These are phyloP conservation scores for Magnolia kwangsiensis DNA, from an alignment of 164 flowering plant genomes.

Conservation along the genomic window DNA sequence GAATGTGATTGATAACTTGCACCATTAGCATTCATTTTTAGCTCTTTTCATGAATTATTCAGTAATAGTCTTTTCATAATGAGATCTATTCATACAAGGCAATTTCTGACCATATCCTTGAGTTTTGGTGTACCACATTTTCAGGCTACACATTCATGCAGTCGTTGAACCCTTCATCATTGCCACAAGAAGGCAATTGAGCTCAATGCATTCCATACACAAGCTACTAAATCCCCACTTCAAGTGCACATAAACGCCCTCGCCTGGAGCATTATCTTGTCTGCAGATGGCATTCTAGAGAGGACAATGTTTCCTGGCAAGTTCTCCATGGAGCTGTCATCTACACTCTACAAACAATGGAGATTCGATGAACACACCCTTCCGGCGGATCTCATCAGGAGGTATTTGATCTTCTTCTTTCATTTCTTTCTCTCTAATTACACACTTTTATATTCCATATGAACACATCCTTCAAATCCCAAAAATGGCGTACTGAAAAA, in stretches of 20 bases:
- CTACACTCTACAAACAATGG: slow-evolving; percentile 51
- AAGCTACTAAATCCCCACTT: slow-evolving; percentile 62
- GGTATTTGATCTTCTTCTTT: slow-evolving; percentile 29
- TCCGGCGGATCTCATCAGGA: slow-evolving; percentile 62
- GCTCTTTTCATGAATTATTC: background rate
- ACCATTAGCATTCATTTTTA: background rate
- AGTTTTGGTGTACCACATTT: background rate
- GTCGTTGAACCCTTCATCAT: slow-evolving; percentile 66
- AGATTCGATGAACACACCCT: slow-evolving; percentile 57
- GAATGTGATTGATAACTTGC: no score
- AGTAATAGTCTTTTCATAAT: background rate
- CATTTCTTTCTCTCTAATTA: background rate
- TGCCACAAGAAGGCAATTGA: slow-evolving; percentile 64
- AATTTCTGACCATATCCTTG: background rate
- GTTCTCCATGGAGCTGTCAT: slow-evolving; percentile 49
- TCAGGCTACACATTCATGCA: slow-evolving; percentile 66
- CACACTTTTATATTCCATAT: no score
- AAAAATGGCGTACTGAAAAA: background rate
- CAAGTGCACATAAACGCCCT: slow-evolving; percentile 63
- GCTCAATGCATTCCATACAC: slow-evolving; percentile 68
- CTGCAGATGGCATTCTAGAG: slow-evolving; percentile 58
- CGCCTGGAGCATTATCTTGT: slow-evolving; percentile 43
- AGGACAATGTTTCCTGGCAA: slow-evolving; percentile 40
- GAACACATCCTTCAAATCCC: no score
- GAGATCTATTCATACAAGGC: background rate